phyloP scores from a whole-genome alignment of 2,329 filamentous ascomycete species.

The Botrytis pseudocinerea region DNA sequence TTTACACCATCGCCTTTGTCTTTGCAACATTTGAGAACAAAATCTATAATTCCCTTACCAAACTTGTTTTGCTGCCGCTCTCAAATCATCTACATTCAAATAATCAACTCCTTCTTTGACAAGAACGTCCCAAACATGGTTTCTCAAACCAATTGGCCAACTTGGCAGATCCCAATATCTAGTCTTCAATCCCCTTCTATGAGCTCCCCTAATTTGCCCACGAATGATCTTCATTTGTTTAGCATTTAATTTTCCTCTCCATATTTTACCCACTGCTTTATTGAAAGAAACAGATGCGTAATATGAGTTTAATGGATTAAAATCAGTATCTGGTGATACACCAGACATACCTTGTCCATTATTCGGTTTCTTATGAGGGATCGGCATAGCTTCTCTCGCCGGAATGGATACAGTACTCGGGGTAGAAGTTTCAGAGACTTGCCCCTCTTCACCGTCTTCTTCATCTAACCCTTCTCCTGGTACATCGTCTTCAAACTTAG shows the following conservation, averaged over 20 bases:
- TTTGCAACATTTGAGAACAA: background rate
- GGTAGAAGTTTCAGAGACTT: background rate
- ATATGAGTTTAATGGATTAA: slow-evolving; percentile 59
- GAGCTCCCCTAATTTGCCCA: slow-evolving; percentile 49
- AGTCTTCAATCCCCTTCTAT: slow-evolving; percentile 54
- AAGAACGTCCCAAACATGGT: slow-evolving; percentile 58
- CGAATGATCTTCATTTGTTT: slow-evolving; percentile 48
- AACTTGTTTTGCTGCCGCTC: slow-evolving; percentile 39
- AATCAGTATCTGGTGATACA: slow-evolving; percentile 43
- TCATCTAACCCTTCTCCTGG: slow-evolving; percentile 25
- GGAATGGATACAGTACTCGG: slow-evolving; percentile 24
- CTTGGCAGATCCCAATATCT: slow-evolving; percentile 61
- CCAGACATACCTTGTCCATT: slow-evolving; percentile 48
- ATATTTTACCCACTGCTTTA: slow-evolving; percentile 51
- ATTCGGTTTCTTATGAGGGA: slow-evolving; percentile 24
- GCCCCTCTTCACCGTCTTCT: slow-evolving; percentile 31
- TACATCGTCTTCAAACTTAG: slow-evolving; percentile 22
- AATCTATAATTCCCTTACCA: slow-evolving; percentile 28
- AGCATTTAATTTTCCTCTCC: slow-evolving; percentile 49
- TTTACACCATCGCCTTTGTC: background rate
- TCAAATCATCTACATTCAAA: slow-evolving; percentile 62
- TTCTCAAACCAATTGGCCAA: slow-evolving; percentile 56
- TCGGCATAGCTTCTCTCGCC: background rate
- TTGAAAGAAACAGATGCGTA: slow-evolving; percentile 64
- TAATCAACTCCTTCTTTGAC: slow-evolving; percentile 59